phyloP scores from a whole-genome alignment of 2,329 filamentous ascomycete genomes.

The Didymella arachidicola region DNA sequence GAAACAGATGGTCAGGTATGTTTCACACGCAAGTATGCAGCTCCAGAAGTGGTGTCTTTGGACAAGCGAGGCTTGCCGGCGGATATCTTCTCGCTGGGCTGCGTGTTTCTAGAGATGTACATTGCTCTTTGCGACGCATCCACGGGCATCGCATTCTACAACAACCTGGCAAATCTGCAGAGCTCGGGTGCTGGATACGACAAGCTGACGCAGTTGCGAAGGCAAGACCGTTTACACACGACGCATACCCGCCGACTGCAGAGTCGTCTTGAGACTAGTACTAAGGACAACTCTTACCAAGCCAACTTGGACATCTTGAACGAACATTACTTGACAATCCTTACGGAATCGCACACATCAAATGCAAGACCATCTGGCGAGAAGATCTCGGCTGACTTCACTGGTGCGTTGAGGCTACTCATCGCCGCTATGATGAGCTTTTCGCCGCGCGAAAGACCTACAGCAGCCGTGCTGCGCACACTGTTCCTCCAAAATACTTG shows the following conservation, averaged over 20 bases:
- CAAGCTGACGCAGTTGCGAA: not conserved
- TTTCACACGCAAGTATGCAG: slow-evolving; percentile 10
- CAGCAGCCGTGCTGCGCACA: not conserved
- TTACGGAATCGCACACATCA: not conserved
- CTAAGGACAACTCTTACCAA: not conserved
- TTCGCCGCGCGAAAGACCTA: not conserved
- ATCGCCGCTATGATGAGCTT: not conserved
- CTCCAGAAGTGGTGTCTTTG: slow-evolving; percentile 1
- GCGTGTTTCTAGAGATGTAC: not conserved
- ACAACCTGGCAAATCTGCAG: not conserved
- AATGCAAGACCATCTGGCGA: not conserved
- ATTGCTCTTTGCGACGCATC: not conserved
- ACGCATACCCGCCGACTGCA: not conserved
- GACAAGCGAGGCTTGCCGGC: not conserved
- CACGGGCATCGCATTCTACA: not conserved
- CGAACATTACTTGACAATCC: not conserved
- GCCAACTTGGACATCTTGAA: not conserved
- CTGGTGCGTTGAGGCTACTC: not conserved
- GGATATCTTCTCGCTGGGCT: not conserved
- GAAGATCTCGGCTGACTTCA: not conserved
- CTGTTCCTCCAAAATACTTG: not conserved
- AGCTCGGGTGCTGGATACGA: not conserved
- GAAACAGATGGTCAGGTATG: not conserved
- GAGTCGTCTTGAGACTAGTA: not conserved
- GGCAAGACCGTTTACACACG: not conserved